phyloP scores from a whole-genome alignment of 2,329 filamentous ascomycete species.

The Colletotrichum limetticola region DNA sequence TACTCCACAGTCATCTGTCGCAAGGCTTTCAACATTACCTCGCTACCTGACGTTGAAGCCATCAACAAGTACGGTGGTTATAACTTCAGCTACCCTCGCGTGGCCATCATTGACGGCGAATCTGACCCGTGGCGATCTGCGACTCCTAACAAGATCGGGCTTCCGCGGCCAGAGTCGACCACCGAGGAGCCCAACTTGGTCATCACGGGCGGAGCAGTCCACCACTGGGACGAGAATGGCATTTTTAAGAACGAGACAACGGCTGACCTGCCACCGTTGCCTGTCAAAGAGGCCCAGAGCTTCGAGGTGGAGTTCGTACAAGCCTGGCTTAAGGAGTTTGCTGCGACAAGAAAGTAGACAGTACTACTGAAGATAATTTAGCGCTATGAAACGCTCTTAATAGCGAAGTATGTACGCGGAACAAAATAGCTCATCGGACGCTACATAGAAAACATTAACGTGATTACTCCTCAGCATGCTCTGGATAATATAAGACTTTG shows the following conservation, averaged over 20 bases:
- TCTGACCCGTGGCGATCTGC: slow-evolving; percentile 84
- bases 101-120: slow-evolving; percentile 82
- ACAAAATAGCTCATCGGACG: background rate
- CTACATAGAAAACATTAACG: background rate
- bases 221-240: slow-evolving; percentile 84
- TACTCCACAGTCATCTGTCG: slow-evolving; percentile 72
- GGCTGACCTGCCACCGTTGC: slow-evolving; percentile 63
- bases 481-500: background rate
- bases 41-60: slow-evolving; percentile 68
- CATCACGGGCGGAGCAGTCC: slow-evolving; percentile 73
- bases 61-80: slow-evolving; percentile 84
- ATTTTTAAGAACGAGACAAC: slow-evolving; percentile 72
- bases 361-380: too few species aligned
- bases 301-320: slow-evolving; percentile 70
- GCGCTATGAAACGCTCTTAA: too few species aligned
- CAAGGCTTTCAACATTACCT: slow-evolving; percentile 75
- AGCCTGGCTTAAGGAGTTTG: slow-evolving; percentile 74
- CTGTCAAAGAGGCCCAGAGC: slow-evolving; percentile 68
- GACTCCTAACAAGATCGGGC: slow-evolving; percentile 73
- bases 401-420: too few species aligned
- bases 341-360: slow-evolving; percentile 24
- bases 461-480: background rate
- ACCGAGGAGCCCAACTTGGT: slow-evolving; percentile 75
- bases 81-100: slow-evolving; percentile 76
- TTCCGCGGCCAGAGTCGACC: slow-evolving; percentile 65